phyloP scores from a whole-genome alignment of 78 protist genomes.

The Dictyostelium citrinum region DNA sequence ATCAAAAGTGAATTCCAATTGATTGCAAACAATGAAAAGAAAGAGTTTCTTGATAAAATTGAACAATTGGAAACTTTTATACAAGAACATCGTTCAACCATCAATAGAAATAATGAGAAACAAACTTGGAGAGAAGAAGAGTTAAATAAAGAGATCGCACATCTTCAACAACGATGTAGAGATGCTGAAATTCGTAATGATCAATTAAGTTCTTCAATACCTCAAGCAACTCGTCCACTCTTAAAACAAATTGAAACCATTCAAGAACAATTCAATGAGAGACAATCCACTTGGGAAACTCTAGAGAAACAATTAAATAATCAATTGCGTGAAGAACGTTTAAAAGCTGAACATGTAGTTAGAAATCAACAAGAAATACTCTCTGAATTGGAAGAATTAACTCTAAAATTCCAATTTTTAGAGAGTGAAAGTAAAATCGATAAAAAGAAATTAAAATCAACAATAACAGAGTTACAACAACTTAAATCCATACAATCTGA shows the following conservation, averaged over 20 bases:
- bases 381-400: slow-evolving; percentile 26
- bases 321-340: slow-evolving; percentile 28
- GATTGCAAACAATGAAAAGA: not conserved
- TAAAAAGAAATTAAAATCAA: not conserved
- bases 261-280: not conserved
- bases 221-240: slow-evolving; percentile 55
- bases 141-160: slow-evolving; percentile 28
- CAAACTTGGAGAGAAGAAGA: slow-evolving; percentile 61
- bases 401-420: not conserved
- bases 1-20: not conserved
- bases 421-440: slow-evolving; percentile 38
- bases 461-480: not conserved
- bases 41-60: slow-evolving; percentile 4
- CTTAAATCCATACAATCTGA: not conserved
- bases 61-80: slow-evolving; percentile 9
- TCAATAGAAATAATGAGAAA: slow-evolving; percentile 16
- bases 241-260: slow-evolving; percentile 68
- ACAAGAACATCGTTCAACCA: not conserved
- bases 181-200: slow-evolving; percentile 73
- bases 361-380: slow-evolving; percentile 3
- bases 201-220: slow-evolving; percentile 44
- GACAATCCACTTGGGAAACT: slow-evolving; percentile 34
- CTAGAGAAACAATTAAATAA: slow-evolving; percentile 22
- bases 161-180: slow-evolving; percentile 60
- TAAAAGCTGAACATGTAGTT: not conserved